Evolutionary conservation across 176 grass and related monocot genomes (phyloP).

Genomic region (Olyra latifolia): DNA sequence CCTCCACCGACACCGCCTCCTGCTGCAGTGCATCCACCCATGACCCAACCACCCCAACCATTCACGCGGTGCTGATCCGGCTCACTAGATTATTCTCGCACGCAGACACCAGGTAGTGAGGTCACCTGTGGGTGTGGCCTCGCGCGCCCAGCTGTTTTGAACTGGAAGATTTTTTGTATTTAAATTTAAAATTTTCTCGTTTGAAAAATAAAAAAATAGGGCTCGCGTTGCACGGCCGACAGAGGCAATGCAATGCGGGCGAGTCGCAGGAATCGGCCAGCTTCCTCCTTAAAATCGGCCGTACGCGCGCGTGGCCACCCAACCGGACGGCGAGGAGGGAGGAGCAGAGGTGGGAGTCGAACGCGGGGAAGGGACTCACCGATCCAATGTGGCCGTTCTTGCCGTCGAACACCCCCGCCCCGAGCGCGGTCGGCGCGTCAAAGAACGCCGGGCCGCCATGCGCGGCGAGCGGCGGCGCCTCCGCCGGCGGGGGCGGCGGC

Average conservation of each 20-base stretch:
- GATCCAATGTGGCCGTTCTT: slow-evolving; percentile 57
- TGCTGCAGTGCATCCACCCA: neutral
- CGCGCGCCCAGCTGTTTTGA: slow-evolving; percentile 46
- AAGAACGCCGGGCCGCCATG: slow-evolving; percentile 19
- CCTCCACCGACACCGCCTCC: slow-evolving; percentile 37
- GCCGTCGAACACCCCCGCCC: neutral
- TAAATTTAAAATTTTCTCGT: neutral
- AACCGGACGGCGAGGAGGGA: neutral
- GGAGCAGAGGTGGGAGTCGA: too few relatives aligned
- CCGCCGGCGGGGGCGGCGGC: neutral
- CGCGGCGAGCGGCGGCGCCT: neutral
- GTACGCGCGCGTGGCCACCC: neutral
- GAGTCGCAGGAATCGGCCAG: neutral
- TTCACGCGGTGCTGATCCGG: neutral
- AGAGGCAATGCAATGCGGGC: neutral
- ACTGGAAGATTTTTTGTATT: neutral
- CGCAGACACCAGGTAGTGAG: neutral
- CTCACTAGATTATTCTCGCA: neutral
- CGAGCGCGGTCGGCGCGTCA: slow-evolving; percentile 1
- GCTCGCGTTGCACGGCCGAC: slow-evolving; percentile 6
- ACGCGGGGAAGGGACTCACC: slow-evolving; percentile 48
- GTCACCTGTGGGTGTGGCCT: neutral
- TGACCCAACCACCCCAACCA: slow-evolving; percentile 31
- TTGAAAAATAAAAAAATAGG: neutral
- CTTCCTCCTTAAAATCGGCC: neutral